Percentiles rank a stretch among this genome's conserved stretches.
phyloP scores from a whole-genome alignment of 2,329 filamentous ascomycete species.

The Herpomyces periplanetae region DNA sequence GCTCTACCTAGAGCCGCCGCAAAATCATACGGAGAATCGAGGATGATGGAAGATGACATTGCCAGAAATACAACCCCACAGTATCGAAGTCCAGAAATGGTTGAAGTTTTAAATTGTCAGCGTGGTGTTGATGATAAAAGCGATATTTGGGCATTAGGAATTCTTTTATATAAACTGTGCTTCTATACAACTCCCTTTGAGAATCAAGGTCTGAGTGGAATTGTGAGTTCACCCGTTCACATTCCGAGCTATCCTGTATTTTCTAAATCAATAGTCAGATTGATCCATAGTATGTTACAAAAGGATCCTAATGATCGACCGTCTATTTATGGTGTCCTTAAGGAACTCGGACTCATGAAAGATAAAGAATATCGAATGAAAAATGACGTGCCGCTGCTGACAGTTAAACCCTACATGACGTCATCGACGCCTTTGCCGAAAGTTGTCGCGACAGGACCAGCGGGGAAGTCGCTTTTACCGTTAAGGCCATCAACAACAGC shows the following conservation, averaged over 20 bases:
- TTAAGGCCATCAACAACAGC: no score
- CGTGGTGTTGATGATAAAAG: conserved; percentile 96
- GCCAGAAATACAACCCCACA: conserved; percentile 90
- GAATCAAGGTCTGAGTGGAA: conserved; percentile 84
- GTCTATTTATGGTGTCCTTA: conserved; percentile 72
- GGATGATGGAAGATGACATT: conserved; percentile 76
- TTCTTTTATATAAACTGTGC: conserved; percentile 83
- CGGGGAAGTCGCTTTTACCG: no score
- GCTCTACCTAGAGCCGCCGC: conserved; percentile 50
- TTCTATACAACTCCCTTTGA: conserved; percentile 98
- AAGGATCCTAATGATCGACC: conserved; percentile 43
- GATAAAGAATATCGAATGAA: conserved; percentile 49
- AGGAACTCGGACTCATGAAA: conserved; percentile 58
- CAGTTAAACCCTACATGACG: no score
- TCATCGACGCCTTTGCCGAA: no score
- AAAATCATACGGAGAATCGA: conserved; percentile 48
- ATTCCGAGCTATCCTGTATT: conserved; percentile 62
- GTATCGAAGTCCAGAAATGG: conserved; percentile 91
- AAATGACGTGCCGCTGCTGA: no score
- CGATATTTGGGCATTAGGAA: conserved; percentile 86
- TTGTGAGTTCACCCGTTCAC: conserved; percentile 73
- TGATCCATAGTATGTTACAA: conserved; percentile 73
- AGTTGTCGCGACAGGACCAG: no score
- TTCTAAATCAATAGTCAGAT: conserved; percentile 48
- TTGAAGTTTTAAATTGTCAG: conserved; percentile 81